Conservation (phyloP, 257 asterid species). For the Capsicum rhomboideum region DNA sequence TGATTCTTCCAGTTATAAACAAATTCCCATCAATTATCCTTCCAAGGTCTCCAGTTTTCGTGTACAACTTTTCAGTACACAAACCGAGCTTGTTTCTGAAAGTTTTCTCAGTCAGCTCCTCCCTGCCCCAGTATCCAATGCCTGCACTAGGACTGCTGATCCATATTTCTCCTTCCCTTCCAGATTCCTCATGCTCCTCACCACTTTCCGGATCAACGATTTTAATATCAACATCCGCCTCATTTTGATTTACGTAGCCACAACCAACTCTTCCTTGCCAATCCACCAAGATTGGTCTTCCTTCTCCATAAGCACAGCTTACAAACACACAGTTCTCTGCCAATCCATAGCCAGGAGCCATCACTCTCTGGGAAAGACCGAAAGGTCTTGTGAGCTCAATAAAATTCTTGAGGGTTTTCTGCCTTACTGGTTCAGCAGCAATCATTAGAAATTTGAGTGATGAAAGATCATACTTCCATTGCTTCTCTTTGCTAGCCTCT, state of each 20-base stretch:
- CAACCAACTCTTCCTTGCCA: constrained; percentile 89
- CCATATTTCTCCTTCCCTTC: constrained; percentile 83
- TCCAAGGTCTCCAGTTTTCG: constrained; percentile 72
- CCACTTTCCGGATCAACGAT: constrained; percentile 57
- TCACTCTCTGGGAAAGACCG: constrained; percentile 64
- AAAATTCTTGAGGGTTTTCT: constrained; percentile 51
- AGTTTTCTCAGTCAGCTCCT: constrained; percentile 41
- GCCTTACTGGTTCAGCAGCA: constrained; percentile 87
- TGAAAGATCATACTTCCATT: constrained; percentile 46
- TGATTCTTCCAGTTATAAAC: constrained; percentile 79
- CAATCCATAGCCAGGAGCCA: constrained; percentile 90
- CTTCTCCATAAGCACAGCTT: constrained; percentile 71
- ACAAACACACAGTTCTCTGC: constrained; percentile 87
- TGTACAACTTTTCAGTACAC: constrained; percentile 35
- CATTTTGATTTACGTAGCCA: constrained; percentile 35
- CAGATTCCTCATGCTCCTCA: constrained; percentile 34
- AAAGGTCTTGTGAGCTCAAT: constrained; percentile 47
- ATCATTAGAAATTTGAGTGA: constrained; percentile 66
- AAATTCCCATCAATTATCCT: constrained; percentile 46
- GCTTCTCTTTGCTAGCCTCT: constrained; percentile 44
- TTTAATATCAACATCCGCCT: constrained; percentile 47
- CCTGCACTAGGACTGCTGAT: constrained; percentile 79
- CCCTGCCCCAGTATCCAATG: constrained; percentile 68
- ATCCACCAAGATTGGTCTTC: constrained; percentile 54
- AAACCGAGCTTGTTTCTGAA: constrained; percentile 32